phyloP scores from a whole-genome alignment of 2,329 filamentous ascomycete species.

The Botrytis galanthina region DNA sequence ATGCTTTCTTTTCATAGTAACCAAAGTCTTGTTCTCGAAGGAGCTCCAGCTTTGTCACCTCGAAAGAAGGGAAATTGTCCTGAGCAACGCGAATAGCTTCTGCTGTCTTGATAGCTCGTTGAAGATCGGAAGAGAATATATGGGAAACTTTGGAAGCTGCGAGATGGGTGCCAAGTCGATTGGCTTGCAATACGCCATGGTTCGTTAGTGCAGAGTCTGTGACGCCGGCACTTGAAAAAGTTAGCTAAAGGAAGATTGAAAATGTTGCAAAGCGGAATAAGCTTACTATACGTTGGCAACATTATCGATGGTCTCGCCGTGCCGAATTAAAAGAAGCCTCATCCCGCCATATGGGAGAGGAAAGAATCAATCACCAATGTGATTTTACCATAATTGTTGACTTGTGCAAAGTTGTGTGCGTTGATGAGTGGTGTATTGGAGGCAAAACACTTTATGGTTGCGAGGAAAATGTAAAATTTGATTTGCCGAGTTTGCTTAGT shows the following conservation, averaged over 20 bases:
- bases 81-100: constrained; percentile 61
- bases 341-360: constrained; percentile 42
- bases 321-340: constrained; percentile 74
- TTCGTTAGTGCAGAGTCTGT: constrained; percentile 78
- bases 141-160: constrained; percentile 61
- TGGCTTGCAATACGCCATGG: constrained; percentile 79
- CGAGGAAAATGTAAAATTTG: background rate
- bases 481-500: constrained; percentile 8
- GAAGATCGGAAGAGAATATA: constrained; percentile 77
- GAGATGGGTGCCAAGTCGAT: constrained; percentile 65
- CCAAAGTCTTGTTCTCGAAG: constrained; percentile 76
- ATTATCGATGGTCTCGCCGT: constrained; percentile 90
- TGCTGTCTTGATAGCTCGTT: constrained; percentile 71
- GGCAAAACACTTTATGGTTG: background rate
- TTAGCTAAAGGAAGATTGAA: constrained; percentile 19
- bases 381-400: constrained; percentile 26
- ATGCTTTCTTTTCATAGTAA: constrained; percentile 64
- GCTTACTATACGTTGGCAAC: constrained; percentile 71
- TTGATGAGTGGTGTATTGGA: background rate
- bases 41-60: constrained; percentile 38
- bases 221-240: constrained; percentile 63
- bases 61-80: constrained; percentile 45
- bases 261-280: constrained; percentile 20
- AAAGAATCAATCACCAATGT: constrained; percentile 26
- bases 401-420: background rate